These are phyloP conservation scores for Stachybotrys chlorohalonatus DNA, from an alignment of 2,329 filamentous ascomycete species.

Conservation along the genomic window DNA sequence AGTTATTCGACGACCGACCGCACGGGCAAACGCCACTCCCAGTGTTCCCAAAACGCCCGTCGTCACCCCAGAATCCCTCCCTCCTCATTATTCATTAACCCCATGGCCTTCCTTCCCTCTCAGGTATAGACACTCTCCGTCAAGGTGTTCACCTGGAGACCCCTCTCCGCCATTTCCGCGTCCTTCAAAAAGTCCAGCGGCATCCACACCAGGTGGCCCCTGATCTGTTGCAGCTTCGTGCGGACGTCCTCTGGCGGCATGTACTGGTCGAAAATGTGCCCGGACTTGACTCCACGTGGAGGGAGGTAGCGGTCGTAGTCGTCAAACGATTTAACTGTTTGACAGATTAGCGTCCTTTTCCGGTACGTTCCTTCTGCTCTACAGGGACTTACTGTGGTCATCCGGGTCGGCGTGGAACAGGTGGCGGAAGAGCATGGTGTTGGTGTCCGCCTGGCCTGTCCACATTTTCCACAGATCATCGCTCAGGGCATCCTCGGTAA, in stretches of 20 bases:
- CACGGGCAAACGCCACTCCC: background rate
- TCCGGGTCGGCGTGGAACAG: conserved; percentile 86
- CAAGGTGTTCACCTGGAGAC: conserved; percentile 73
- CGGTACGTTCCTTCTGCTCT: background rate
- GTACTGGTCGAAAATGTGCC: conserved; percentile 79
- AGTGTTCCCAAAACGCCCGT: background rate
- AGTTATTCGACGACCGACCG: background rate
- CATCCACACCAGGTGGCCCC: conserved; percentile 91
- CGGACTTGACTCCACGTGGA: conserved; percentile 62
- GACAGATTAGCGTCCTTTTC: conserved; percentile 4
- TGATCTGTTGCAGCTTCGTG: conserved; percentile 66
- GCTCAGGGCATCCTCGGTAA: conserved; percentile 63
- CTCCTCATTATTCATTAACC: background rate
- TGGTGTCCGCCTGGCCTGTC: conserved; percentile 58
- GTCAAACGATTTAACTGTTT: conserved; percentile 69
- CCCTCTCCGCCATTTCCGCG: conserved; percentile 81
- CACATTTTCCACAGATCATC: conserved; percentile 61
- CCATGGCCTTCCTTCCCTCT: conserved; percentile 3
- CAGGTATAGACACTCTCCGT: conserved; percentile 83
- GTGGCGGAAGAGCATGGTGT: conserved; percentile 68
- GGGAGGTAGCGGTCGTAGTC: conserved; percentile 79
- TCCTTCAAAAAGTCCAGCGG: conserved; percentile 80
- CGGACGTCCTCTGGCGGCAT: conserved; percentile 65
- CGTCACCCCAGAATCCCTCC: background rate
- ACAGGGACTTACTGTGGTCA: conserved; percentile 52